Evolutionary conservation across 805 yeast genomes (phyloP), one percentile per base, ranked within the genome.

Genomic region (Wickerhamiella parazyma): DNA sequence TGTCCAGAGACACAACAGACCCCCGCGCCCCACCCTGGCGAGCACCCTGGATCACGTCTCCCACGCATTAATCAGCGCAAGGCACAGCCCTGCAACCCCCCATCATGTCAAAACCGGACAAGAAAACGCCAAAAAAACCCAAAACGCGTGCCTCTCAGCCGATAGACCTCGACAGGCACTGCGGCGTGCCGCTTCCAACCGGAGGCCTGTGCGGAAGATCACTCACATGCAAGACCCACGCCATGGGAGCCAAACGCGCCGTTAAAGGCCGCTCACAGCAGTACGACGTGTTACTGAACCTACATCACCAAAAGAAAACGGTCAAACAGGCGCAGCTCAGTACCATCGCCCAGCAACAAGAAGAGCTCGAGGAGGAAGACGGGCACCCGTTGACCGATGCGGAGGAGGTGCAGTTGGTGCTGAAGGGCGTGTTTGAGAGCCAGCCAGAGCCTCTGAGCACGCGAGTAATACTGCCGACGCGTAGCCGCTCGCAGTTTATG

Each of bases 181-280:
- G 98, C 68, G 98, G 98, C 61, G 97, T 91, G 9, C 82, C 85
- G 4, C 66, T 91, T 47, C 86, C 95, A 0, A 81, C 80, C 50
- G 97, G 97, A 14, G 95, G 93, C 0, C 80, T 77, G 52, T 91
- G 98, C 68, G 96, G 96, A 6, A 71, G 98, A 41, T 86, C 96
- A 0, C 67, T 91, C 47, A 91, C 98, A 0, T 91, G 98, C 70
- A 91, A 91, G 59, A 86, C 96, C 0, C 98, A 91, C 63, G 84
- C 97, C 1, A 87, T 91, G 95, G 96, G 96, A 29, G 95, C 96
- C 20, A 91, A 91, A 56, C 74, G 98, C 54, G 87, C 95, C 1
- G 98, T 91, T 18, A 77, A 76, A 16, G 98, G 98, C 10, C 72
- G 98, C 53, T 78, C 94, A 26, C 87, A 93, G 7, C 86, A 95